Base-by-base conservation (phyloP, 2,329 filamentous ascomycete species). In the Aspergillus sp. region DNA sequence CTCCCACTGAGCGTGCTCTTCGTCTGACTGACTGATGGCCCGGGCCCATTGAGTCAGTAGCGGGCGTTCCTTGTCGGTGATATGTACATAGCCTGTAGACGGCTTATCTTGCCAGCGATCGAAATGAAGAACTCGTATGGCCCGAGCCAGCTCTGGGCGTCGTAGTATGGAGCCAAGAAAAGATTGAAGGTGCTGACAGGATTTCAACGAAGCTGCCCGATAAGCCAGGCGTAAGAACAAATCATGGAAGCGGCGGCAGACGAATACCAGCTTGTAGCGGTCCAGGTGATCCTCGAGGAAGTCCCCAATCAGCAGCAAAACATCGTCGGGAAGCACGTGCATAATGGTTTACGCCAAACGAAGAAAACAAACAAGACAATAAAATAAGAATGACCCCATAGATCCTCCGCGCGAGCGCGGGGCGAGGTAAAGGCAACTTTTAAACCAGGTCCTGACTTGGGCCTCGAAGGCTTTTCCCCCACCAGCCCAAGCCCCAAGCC, bases 271-370 rank as follows among this genome's bases (percentile, higher is more conserved):
- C 23, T 58, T 61, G 43, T 57, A 59, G 15, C 61, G 53, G 17
- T 64, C 60, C 39, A 38, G 17, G 17, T 55, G 56, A n/a, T 52
- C 44, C 33, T 64, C 53, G 20, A 63, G 39, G 3, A 53, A 55
- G 33, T 64, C 60, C 41, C 60, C 62, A 20, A 63, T 46, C 23
- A 63, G 45, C n/a, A 60, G 50, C 17, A 64, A 52, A 41, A 68
- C 54, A 47, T 65, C 63, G 52, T 61, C 60, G 19, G 65, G 50
- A 20, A 60, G 44, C 15, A 38, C 27, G 33, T 53, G 56, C 7
- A 56, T 51, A 58, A 63, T 63, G 9, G 45, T 27, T 10, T 9
- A 27, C 25, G 12, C 25, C 3, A 9, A 27, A 27, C 25, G 12
- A 12, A 4, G 10, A 30, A 12, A 30, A 30, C 25, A 30, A 30